Evolutionary conservation across 768 basidiomycete species (phyloP).

Genomic region (Leccinellum albellum): DNA sequence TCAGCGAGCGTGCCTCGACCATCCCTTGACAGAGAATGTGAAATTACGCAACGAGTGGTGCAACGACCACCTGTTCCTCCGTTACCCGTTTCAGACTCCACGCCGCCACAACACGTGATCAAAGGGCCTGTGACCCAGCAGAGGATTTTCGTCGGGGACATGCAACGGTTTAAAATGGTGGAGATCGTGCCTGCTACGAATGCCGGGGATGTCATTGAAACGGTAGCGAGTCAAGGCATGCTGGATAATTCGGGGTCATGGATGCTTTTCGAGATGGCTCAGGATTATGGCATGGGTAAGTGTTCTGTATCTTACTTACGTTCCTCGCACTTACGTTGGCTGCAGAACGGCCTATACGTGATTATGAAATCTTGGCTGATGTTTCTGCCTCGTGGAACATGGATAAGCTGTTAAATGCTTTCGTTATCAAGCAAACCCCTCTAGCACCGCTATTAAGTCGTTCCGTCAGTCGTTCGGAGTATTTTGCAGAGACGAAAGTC

Average conservation of each 20-base stretch:
- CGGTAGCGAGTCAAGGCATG: conserved; percentile 63
- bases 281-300: conserved; percentile 91
- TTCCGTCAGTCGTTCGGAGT: conserved; percentile 42
- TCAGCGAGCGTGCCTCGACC: conserved; percentile 17
- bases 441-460: conserved; percentile 57
- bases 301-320: conserved; percentile 1
- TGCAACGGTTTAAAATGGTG: conserved; percentile 72
- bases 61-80: conserved; percentile 39
- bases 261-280: conserved; percentile 89
- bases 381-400: conserved; percentile 87
- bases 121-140: conserved; percentile 49
- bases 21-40: conserved; percentile 21
- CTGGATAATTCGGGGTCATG: conserved; percentile 67
- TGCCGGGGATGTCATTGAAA: conserved; percentile 68
- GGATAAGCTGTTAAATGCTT: conserved; percentile 73
- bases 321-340: conserved; percentile 7
- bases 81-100: conserved; percentile 32
- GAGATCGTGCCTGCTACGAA: conserved; percentile 64
- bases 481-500: conserved; percentile 35
- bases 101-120: conserved; percentile 29
- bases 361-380: conserved; percentile 79
- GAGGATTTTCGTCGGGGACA: conserved; percentile 72
- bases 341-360: conserved; percentile 84
- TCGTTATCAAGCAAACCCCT: conserved; percentile 73
- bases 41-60: conserved; percentile 22